A percentile compares a stretch with the other conserved stretches of the same genome.
phyloP scores from a whole-genome alignment of 495 filamentous ascomycete genomes.

The Penicillium tannophilum region DNA sequence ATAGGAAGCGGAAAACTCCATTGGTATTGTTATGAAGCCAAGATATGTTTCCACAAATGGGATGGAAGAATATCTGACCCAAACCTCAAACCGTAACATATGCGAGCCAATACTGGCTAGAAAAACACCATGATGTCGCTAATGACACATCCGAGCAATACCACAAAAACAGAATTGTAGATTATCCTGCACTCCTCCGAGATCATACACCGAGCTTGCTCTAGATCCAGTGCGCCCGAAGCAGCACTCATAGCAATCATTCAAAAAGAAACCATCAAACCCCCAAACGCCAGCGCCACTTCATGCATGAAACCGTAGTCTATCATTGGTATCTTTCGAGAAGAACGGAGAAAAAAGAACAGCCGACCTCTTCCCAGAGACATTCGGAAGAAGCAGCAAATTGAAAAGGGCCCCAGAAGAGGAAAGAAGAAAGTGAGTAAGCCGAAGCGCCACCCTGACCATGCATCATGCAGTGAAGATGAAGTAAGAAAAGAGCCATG shows the following conservation, averaged over 20 bases:
- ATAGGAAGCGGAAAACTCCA: slow-evolving; percentile 4
- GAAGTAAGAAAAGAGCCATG: slow-evolving; percentile 6
- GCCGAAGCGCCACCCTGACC: slow-evolving; percentile 17
- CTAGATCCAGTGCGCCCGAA: background rate
- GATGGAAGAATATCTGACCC: background rate
- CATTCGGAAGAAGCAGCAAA: slow-evolving; percentile 8
- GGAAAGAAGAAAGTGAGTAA: slow-evolving; percentile 6
- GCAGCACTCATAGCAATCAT: background rate
- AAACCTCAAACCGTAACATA: background rate
- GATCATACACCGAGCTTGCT: background rate
- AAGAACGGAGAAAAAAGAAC: slow-evolving; percentile 19
- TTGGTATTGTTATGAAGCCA: background rate
- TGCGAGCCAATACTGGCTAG: background rate
- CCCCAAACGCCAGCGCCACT: slow-evolving; percentile 33
- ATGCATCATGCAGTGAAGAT: slow-evolving; percentile 19
- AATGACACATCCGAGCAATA: background rate
- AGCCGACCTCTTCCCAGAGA: slow-evolving; percentile 6
- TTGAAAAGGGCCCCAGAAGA: slow-evolving; percentile 3
- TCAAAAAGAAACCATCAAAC: background rate
- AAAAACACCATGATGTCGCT: background rate
- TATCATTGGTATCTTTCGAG: slow-evolving; percentile 49
- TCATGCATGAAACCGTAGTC: slow-evolving; percentile 36
- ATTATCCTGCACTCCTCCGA: background rate
- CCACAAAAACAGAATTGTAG: background rate
- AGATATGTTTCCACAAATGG: background rate